These are phyloP conservation scores for Pachysolen tannophilus DNA, from an alignment of 805 yeast species.

Conservation along the genomic window DNA sequence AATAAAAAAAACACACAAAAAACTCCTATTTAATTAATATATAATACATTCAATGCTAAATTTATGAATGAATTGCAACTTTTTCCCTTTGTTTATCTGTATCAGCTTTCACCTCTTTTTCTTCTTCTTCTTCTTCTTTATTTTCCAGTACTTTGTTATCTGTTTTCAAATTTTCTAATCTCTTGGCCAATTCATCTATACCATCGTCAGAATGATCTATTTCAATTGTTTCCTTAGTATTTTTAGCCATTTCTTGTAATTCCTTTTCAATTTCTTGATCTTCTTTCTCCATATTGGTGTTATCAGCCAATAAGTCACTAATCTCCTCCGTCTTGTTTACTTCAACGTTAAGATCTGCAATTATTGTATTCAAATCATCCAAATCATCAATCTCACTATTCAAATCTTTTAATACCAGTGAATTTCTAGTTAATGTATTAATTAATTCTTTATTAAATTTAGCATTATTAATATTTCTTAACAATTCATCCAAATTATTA, in stretches of 20 bases:
- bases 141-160: neutral
- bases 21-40: neutral
- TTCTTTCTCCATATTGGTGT: neutral
- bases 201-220: neutral
- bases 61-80: too few relatives aligned
- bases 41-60: neutral
- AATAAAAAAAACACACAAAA: neutral
- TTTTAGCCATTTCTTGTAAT: neutral
- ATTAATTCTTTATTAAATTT: neutral
- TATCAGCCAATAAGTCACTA: conserved; percentile 1
- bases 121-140: neutral
- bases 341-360: too few relatives aligned
- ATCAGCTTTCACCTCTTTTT: neutral
- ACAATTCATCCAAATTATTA: neutral
- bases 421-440: neutral
- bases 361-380: too few relatives aligned
- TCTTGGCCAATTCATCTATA: conserved; percentile 2
- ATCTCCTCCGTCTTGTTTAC: conserved; percentile 4
- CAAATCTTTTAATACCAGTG: neutral
- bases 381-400: neutral
- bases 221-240: neutral
- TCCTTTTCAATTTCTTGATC: conserved; percentile 6
- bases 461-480: neutral
- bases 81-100: too few relatives aligned
- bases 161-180: conserved; percentile 1